Evolutionary conservation across 2,329 filamentous ascomycete genomes (phyloP), one percentile per base, ranked within the genome.

Genomic region (Exophiala xenobiotica): DNA sequence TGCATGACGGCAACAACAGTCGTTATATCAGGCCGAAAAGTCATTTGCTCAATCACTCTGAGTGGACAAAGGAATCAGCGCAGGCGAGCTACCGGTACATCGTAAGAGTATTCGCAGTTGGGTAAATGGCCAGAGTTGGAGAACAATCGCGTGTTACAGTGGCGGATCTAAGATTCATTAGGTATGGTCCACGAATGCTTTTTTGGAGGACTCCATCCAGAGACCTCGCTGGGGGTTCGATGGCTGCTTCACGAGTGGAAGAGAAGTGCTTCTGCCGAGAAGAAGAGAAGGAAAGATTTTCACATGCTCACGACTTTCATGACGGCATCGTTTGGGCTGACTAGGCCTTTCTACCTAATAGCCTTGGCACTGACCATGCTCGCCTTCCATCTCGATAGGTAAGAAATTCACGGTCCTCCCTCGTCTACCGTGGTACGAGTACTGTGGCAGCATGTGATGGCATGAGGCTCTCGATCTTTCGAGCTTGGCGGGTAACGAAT

Each of bases 81-180:
- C 40, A 44, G 46, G 46, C 33, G 22, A 43, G 38, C 19, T 40
- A 27, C 40, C 39, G 39, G 40, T 46, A 53, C 46, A 41, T 49
- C 20, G n/a, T 27, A 24, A 23, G 26, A 26, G 22, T 11, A 40
- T 18, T 20, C 19, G 38, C 8, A 27, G 16, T 42, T 27, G 29
- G 47, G 23, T 43, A 26, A 18, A 20, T 35, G 24, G 22, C 23
- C 29, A 24, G 24, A 37, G 20, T 43, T 37, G 46, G 47, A 44
- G 39, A 43, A 37, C 12, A 49, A 49, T n/a, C 38, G 27, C 19
- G 22, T 24, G 33, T 48, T 6, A 29, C 19, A 47, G 9, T 39
- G 44, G 44, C 23, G 20, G 35, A 48, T 27, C 38, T 40, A 40
- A 40, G 38, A 40, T 40, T 40, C 38, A 19, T 22, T 22, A 16